Conservation (phyloP, 1,284 basidiomycete species). For the Farysia itapuensis region DNA sequence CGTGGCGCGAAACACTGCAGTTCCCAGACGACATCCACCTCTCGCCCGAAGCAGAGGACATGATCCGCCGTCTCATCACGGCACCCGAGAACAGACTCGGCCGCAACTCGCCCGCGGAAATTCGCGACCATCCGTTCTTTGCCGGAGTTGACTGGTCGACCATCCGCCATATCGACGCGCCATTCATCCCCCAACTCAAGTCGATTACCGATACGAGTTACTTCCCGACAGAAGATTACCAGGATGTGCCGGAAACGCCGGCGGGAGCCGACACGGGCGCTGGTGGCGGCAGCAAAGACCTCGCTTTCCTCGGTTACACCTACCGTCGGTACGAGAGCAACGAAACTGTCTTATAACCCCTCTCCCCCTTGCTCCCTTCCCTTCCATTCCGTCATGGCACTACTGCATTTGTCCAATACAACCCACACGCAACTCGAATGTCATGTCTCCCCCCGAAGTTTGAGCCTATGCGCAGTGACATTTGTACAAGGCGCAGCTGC, state of each 20-base stretch:
- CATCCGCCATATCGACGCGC: slow-evolving; percentile 88
- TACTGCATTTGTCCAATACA: too few relatives aligned
- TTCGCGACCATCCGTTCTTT: slow-evolving; percentile 93
- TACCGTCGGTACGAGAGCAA: slow-evolving; percentile 56
- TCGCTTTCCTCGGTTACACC: slow-evolving; percentile 58
- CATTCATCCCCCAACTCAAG: slow-evolving; percentile 87
- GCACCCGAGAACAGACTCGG: slow-evolving; percentile 75
- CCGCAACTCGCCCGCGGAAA: slow-evolving; percentile 71
- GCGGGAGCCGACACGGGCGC: slow-evolving; percentile 49
- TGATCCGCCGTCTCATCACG: slow-evolving; percentile 83
- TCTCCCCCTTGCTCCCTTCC: background rate
- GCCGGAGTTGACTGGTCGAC: slow-evolving; percentile 92
- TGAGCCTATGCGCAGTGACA: too few relatives aligned
- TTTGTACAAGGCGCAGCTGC: too few relatives aligned
- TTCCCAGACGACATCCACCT: slow-evolving; percentile 97
- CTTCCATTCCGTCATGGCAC: too few relatives aligned
- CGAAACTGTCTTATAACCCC: slow-evolving; percentile 31
- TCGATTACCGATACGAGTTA: slow-evolving; percentile 88
- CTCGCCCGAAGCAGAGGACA: slow-evolving; percentile 85
- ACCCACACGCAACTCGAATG: too few relatives aligned
- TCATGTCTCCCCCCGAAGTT: too few relatives aligned
- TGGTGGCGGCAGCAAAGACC: slow-evolving; percentile 55
- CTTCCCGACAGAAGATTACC: slow-evolving; percentile 94
- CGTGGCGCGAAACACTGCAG: slow-evolving; percentile 81
- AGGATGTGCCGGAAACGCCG: slow-evolving; percentile 71